These are phyloP conservation scores for Trametes polyzona DNA, from an alignment of 1,284 basidiomycete species.

Conservation along the genomic window DNA sequence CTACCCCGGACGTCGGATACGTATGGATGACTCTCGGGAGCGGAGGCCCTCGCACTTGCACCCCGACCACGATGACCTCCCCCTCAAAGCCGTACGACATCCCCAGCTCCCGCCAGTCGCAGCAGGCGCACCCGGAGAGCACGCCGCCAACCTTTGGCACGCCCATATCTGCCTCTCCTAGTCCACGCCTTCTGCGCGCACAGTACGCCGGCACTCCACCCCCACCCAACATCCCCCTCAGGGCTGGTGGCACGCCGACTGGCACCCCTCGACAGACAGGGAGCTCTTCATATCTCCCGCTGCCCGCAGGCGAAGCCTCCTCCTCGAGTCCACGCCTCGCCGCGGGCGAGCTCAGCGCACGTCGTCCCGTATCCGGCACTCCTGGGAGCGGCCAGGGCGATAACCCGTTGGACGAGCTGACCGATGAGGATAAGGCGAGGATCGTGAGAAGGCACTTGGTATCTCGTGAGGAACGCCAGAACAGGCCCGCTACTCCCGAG, in stretches of 20 bases:
- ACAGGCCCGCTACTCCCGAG: conserved; percentile 14
- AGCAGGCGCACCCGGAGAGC: conserved; percentile 30
- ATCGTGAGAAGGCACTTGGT: conserved; percentile 84
- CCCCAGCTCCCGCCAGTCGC: conserved; percentile 38
- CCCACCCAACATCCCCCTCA: conserved; percentile 63
- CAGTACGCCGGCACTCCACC: conserved; percentile 67
- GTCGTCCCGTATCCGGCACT: conserved; percentile 36
- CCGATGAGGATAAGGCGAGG: conserved; percentile 83
- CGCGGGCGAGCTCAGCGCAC: conserved; percentile 37
- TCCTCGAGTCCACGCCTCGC: conserved; percentile 31
- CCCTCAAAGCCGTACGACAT: conserved; percentile 68
- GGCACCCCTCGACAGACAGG: conserved; percentile 34
- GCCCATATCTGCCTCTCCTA: conserved; percentile 36
- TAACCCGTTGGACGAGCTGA: conserved; percentile 54
- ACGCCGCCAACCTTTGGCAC: conserved; percentile 30
- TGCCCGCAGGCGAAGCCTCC: conserved; percentile 20
- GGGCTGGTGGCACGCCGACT: conserved; percentile 37
- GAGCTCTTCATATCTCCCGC: conserved; percentile 21
- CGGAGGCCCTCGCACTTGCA: conserved; percentile 8
- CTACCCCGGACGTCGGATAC: conserved; percentile 9
- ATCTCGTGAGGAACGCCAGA: conserved; percentile 65
- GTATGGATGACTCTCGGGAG: neutral
- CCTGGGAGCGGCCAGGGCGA: conserved; percentile 36
- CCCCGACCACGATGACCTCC: conserved; percentile 47
- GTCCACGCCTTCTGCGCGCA: conserved; percentile 52